A percentile compares a stretch with the other conserved stretches of the same genome.
Conservation (phyloP, 495 filamentous ascomycete genomes). For the Darksidea phi region DNA sequence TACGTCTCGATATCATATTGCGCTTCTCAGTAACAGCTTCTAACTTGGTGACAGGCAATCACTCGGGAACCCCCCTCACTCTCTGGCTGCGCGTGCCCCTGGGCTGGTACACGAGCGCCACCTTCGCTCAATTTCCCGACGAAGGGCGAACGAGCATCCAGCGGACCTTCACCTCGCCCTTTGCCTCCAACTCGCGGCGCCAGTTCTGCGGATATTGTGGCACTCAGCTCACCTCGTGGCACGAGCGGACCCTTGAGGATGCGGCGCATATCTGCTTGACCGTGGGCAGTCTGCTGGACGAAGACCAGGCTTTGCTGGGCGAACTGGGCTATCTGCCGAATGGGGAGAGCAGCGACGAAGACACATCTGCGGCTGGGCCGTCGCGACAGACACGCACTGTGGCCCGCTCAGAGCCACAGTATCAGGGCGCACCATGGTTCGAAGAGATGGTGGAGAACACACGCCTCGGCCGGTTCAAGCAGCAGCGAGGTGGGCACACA, state of each 20-base stretch:
- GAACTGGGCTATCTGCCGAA: conserved; percentile 53
- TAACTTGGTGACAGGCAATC: conserved; percentile 51
- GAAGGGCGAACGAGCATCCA: conserved; percentile 72
- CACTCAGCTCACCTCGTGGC: conserved; percentile 77
- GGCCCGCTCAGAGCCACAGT: conserved; percentile 41
- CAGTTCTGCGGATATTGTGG: conserved; percentile 92
- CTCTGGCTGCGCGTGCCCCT: conserved; percentile 81
- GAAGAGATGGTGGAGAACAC: conserved; percentile 76
- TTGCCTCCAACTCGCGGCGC: conserved; percentile 54
- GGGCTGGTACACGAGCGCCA: conserved; percentile 67
- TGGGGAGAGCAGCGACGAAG: conserved; percentile 30
- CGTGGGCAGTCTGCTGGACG: conserved; percentile 64
- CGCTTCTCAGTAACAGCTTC: neutral
- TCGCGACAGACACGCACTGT: conserved; percentile 25
- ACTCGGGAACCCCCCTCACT: conserved; percentile 67
- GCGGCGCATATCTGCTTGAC: conserved; percentile 73
- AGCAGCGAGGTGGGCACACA: conserved; percentile 54
- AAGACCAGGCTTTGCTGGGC: conserved; percentile 66
- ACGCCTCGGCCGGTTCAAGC: conserved; percentile 63
- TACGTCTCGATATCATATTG: conserved; percentile 46
- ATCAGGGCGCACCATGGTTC: conserved; percentile 73
- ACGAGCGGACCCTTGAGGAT: conserved; percentile 64
- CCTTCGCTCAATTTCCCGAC: conserved; percentile 71
- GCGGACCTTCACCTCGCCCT: conserved; percentile 62
- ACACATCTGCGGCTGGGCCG: conserved; percentile 31